Conservation (phyloP, 1,284 basidiomycete genomes). For the Hemileccinum hortonii region DNA sequence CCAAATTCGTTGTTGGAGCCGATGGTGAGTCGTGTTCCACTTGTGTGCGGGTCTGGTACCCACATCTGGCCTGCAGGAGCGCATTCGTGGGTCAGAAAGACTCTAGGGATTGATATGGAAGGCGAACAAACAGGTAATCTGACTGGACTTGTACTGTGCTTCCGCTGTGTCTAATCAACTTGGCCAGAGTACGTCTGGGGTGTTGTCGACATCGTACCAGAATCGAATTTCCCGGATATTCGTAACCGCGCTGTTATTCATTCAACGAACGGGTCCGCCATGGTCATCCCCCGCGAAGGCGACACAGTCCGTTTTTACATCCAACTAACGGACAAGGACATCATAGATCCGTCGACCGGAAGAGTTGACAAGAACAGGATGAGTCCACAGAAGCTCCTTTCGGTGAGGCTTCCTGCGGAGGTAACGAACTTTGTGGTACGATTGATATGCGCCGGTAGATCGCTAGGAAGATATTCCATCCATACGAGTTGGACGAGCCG, state of each 20-base stretch:
- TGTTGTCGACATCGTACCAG: slow-evolving; percentile 68
- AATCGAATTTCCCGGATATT: slow-evolving; percentile 81
- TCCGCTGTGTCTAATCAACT: background rate
- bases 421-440: background rate
- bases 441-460: slow-evolving; percentile 37
- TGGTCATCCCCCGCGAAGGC: slow-evolving; percentile 77
- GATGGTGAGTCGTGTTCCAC: slow-evolving; percentile 45
- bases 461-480: slow-evolving; percentile 64
- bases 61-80: slow-evolving; percentile 47
- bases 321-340: slow-evolving; percentile 58
- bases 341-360: slow-evolving; percentile 49
- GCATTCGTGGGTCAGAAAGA: slow-evolving; percentile 78
- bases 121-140: slow-evolving; percentile 62
- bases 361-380: slow-evolving; percentile 63
- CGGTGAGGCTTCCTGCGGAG: slow-evolving; percentile 37
- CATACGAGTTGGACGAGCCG: slow-evolving; percentile 62
- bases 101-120: slow-evolving; percentile 69
- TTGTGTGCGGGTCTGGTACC: background rate
- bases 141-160: background rate
- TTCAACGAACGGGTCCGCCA: slow-evolving; percentile 60
- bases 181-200: slow-evolving; percentile 71
- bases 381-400: slow-evolving; percentile 60
- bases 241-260: slow-evolving; percentile 65
- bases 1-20: slow-evolving; percentile 63
- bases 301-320: slow-evolving; percentile 75